Evolutionary conservation across 768 basidiomycete species (phyloP).

Genomic region (Auricularia sp.): DNA sequence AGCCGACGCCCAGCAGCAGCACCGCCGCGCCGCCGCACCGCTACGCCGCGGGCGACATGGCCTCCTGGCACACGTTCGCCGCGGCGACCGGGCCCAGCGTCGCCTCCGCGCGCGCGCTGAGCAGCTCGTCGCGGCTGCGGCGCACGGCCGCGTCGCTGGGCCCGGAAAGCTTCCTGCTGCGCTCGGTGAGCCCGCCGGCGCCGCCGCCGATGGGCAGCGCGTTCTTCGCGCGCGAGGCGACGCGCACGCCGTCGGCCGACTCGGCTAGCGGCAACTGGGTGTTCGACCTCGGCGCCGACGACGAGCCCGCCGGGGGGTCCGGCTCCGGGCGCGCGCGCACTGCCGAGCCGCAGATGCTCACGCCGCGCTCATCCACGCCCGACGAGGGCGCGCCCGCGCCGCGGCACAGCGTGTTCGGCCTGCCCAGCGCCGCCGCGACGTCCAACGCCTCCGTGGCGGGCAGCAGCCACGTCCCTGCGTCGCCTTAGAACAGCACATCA

Average conservation of each 20-base stretch:
- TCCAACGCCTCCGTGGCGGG: too few relatives aligned
- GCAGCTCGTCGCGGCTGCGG: neutral
- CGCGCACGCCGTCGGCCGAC: neutral
- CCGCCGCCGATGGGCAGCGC: neutral
- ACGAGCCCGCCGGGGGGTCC: neutral
- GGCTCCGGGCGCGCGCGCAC: neutral
- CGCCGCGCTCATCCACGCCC: neutral
- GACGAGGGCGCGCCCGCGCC: neutral
- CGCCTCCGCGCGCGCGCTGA: neutral
- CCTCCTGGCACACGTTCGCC: too few relatives aligned
- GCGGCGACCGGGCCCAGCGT: neutral
- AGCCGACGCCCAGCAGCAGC: too few relatives aligned
- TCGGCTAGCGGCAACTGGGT: neutral
- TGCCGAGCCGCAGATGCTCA: neutral
- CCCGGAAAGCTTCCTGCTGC: neutral
- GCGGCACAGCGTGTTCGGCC: too few relatives aligned
- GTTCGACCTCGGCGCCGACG: neutral
- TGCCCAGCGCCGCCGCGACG: too few relatives aligned
- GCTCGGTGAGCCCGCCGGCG: neutral
- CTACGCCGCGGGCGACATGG: neutral
- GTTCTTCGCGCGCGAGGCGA: neutral
- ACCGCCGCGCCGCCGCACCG: neutral
- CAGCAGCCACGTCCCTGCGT: too few relatives aligned
- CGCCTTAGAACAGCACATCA: too few relatives aligned
- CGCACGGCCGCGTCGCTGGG: neutral